These are phyloP conservation scores for Zygnema cylindricum DNA, from an alignment of 139 green algal genomes.

Conservation along the genomic window DNA sequence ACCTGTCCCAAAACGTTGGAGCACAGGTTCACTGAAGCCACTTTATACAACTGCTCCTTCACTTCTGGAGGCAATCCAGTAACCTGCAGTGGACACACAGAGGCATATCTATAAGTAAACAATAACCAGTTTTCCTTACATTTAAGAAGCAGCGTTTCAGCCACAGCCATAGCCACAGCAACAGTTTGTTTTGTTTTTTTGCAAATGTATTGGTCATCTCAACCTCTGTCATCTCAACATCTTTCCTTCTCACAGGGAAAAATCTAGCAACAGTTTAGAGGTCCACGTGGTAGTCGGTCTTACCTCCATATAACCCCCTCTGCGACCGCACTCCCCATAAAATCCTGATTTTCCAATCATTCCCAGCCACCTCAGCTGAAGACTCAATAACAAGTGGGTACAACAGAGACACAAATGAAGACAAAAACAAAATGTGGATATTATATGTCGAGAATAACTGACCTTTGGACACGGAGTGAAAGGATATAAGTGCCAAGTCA, in stretches of 20 bases:
- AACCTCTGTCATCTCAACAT: too few species aligned
- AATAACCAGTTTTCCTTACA: too few species aligned
- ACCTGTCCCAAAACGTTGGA: constrained; percentile 92
- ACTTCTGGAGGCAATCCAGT: constrained; percentile 76
- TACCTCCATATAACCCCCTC: constrained; percentile 90
- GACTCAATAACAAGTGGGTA: constrained; percentile 25
- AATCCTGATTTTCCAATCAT: too few species aligned
- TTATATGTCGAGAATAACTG: constrained; percentile 19
- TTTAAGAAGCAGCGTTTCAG: too few species aligned
- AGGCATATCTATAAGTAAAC: too few species aligned
- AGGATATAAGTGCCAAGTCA: constrained; percentile 71
- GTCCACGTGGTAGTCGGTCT: not conserved
- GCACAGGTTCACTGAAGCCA: constrained; percentile 91
- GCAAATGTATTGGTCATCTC: too few species aligned
- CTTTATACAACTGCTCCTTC: constrained; percentile 87
- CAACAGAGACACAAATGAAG: not conserved
- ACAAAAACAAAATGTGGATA: constrained; percentile 13
- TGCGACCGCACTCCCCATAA: constrained; percentile 81
- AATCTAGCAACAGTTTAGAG: too few species aligned
- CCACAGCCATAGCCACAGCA: too few species aligned
- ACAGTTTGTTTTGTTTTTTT: too few species aligned
- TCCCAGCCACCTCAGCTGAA: too few species aligned
- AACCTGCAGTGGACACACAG: constrained; percentile 63
- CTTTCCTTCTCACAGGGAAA: too few species aligned
- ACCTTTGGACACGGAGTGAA: constrained; percentile 91